Evolutionary conservation across 768 basidiomycete species (phyloP).

Genomic region (Rhizopogon vinicolor): DNA sequence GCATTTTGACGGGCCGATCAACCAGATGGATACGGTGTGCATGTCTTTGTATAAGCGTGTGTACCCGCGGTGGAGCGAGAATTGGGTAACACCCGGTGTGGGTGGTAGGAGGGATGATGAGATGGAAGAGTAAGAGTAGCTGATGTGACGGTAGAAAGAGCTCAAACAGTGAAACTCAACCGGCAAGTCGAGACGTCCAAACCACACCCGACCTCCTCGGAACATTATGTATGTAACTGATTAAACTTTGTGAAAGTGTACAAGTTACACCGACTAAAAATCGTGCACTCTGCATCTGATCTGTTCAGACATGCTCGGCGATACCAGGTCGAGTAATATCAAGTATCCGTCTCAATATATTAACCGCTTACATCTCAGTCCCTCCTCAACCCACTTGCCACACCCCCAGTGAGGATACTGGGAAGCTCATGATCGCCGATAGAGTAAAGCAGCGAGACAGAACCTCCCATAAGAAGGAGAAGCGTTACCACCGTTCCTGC

Average conservation of each 20-base stretch:
- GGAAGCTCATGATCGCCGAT: constrained; percentile 64
- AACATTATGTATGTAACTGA: background rate
- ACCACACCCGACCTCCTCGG: too few species aligned
- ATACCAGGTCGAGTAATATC: background rate
- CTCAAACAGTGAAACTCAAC: background rate
- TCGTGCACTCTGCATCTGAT: background rate
- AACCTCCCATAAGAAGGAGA: constrained; percentile 60
- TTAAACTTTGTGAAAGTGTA: background rate
- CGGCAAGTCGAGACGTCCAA: background rate
- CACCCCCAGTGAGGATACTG: constrained; percentile 66
- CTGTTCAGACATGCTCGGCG: too few species aligned
- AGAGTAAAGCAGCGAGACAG: constrained; percentile 58
- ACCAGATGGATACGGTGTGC: constrained; percentile 96
- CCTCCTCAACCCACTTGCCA: constrained; percentile 43
- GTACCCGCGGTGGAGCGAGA: constrained; percentile 79
- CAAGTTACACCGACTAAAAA: background rate
- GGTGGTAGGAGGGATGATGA: constrained; percentile 14
- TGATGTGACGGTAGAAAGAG: background rate
- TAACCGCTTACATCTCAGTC: constrained; percentile 31
- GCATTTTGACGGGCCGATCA: constrained; percentile 87
- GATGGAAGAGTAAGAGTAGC: constrained; percentile 18
- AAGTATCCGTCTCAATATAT: background rate
- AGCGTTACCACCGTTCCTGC: constrained; percentile 63
- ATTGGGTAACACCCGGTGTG: constrained; percentile 34
- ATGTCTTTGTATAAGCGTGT: constrained; percentile 95